Evolutionary conservation across 768 basidiomycete species (phyloP).

Genomic region (Amanita muscaria): DNA sequence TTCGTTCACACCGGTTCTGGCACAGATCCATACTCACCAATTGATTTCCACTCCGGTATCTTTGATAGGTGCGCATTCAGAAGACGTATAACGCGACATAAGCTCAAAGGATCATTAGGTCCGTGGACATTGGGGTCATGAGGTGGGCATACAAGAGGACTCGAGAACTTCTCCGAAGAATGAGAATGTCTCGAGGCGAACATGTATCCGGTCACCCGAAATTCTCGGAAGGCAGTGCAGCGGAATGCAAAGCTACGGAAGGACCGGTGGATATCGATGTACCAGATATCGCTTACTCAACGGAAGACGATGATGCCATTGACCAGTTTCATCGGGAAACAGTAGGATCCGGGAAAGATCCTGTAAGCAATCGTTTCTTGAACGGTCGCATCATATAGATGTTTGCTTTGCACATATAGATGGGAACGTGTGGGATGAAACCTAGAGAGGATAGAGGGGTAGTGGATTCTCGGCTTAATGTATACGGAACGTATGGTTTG

Average conservation of each 20-base stretch:
- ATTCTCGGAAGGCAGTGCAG: conserved; percentile 27
- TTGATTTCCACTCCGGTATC: conserved; percentile 38
- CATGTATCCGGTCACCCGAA: conserved; percentile 24
- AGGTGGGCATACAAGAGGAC: conserved; percentile 46
- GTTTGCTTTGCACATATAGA: conserved; percentile 24
- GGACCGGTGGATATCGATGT: conserved; percentile 25
- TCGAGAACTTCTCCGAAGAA: conserved; percentile 48
- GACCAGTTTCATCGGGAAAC: conserved; percentile 27
- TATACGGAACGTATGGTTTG: conserved; percentile 49
- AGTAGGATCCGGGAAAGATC: conserved; percentile 37
- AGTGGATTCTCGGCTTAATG: conserved; percentile 51
- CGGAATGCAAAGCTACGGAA: conserved; percentile 15
- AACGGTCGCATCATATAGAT: background rate
- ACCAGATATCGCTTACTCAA: conserved; percentile 31
- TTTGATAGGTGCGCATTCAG: conserved; percentile 34
- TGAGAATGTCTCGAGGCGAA: conserved; percentile 36
- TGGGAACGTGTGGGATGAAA: conserved; percentile 66
- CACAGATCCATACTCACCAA: conserved; percentile 29
- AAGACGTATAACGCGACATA: background rate
- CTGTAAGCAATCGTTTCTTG: conserved; percentile 24
- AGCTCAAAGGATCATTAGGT: conserved; percentile 14
- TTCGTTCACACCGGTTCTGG: conserved; percentile 39
- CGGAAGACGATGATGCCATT: conserved; percentile 34
- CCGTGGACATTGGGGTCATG: conserved; percentile 36
- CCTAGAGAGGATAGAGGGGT: conserved; percentile 48